A percentile compares a stretch with the other conserved stretches of the same genome.
phyloP scores from a whole-genome alignment of 2,329 filamentous ascomycete species.

The Didymella arachidicola region DNA sequence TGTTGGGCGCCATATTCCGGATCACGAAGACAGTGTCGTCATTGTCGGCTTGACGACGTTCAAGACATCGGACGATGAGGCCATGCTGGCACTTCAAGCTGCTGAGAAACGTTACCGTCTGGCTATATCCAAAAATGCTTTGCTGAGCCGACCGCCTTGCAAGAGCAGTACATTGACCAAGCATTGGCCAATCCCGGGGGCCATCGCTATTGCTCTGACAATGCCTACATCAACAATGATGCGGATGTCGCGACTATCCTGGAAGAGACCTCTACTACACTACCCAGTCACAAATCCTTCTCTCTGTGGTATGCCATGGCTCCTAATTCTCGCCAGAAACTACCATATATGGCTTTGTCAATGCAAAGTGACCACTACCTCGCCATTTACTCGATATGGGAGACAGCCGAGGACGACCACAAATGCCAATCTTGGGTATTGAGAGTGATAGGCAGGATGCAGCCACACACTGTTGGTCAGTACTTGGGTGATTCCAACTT shows the following conservation, averaged over 20 bases:
- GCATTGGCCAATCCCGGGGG: too few species aligned
- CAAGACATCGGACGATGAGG: too few species aligned
- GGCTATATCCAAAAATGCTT: too few species aligned
- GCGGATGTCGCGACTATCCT: background rate
- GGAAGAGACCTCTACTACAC: background rate
- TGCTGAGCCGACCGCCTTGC: too few species aligned
- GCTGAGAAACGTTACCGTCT: too few species aligned
- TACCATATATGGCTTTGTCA: background rate
- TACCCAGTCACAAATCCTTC: background rate
- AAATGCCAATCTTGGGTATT: background rate
- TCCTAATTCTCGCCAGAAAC: background rate
- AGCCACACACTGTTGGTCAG: background rate
- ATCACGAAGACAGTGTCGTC: too few species aligned
- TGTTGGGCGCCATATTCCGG: too few species aligned
- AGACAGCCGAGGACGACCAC: background rate
- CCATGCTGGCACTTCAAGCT: too few species aligned
- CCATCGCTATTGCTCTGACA: too few species aligned
- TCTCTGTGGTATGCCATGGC: background rate
- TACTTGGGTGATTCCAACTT: background rate
- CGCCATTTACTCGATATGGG: background rate
- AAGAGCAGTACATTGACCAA: too few species aligned
- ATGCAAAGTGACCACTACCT: background rate
- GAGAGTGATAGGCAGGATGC: background rate
- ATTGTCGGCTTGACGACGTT: too few species aligned
- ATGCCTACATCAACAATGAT: too few species aligned